Evolutionary conservation across 1,284 basidiomycete species (phyloP).

Genomic region (Sporisorium iseilematis-ciliati): DNA sequence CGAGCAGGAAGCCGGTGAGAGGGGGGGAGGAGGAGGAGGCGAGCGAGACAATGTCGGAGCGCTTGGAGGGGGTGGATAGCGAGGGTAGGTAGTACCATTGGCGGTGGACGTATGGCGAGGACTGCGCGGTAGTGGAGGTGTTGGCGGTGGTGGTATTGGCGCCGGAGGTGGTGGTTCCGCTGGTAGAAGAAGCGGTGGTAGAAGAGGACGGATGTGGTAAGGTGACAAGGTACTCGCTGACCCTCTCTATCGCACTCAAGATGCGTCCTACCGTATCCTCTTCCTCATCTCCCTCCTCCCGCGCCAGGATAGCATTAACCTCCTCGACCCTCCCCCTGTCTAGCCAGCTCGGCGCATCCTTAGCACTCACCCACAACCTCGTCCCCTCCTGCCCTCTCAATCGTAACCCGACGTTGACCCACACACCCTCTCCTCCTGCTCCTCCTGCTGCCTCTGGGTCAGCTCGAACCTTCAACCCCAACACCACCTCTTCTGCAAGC

Average conservation of each 20-base stretch:
- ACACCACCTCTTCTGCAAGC: slow-evolving; percentile 23
- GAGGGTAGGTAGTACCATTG: slow-evolving; percentile 61
- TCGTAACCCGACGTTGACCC: slow-evolving; percentile 27
- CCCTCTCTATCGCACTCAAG: slow-evolving; percentile 18
- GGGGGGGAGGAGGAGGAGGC: slow-evolving; percentile 28
- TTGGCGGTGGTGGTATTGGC: background rate
- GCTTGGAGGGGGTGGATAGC: slow-evolving; percentile 46
- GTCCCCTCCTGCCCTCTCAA: slow-evolving; percentile 11
- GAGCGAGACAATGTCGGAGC: slow-evolving; percentile 48
- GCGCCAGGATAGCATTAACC: slow-evolving; percentile 15
- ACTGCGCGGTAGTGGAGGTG: background rate
- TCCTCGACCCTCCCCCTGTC: slow-evolving; percentile 19
- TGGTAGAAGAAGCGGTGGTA: background rate
- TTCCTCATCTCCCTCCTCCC: slow-evolving; percentile 8
- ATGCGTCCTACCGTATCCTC: slow-evolving; percentile 18
- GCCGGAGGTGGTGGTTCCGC: background rate
- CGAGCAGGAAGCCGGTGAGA: slow-evolving; percentile 58
- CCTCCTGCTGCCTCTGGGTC: slow-evolving; percentile 7
- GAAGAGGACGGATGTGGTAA: slow-evolving; percentile 1
- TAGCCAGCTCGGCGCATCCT: slow-evolving; percentile 36
- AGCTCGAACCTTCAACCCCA: slow-evolving; percentile 36
- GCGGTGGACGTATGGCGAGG: slow-evolving; percentile 18
- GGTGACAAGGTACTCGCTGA: slow-evolving; percentile 25
- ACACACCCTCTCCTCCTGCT: slow-evolving; percentile 15
- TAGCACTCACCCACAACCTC: slow-evolving; percentile 27